Evolutionary conservation across 2,329 filamentous ascomycete genomes (phyloP), one percentile per base, ranked within the genome.

Genomic region (Paecilomyces formosus): DNA sequence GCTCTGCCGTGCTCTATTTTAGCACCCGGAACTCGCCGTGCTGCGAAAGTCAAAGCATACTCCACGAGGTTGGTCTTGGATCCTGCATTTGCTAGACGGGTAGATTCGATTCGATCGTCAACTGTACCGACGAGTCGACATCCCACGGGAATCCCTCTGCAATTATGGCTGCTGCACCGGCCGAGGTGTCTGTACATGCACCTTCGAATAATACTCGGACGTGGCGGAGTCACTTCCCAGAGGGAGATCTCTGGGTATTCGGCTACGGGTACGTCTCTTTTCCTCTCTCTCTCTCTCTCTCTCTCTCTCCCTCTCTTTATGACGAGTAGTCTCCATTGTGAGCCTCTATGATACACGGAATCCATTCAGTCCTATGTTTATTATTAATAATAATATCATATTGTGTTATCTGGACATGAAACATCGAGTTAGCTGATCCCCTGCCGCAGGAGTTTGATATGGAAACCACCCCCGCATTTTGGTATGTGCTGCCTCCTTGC

Each of bases 401-500:
- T 3, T 45, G 18, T 6, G n/a, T 18, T 45, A 15, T 45, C 39
- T 45, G 39, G n/a, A 45, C 39, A 8, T 45, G 39, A 45, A 45
- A 21, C n/a, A 45, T 45, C 7, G 39, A n/a, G 15, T 18, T 45
- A 45, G 39, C 39, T 45, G n/a, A 45, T 45, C 39, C 39, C 39
- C 13, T n/a, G 3, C 18, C 56, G 53, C 55, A 94, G 93, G 77
- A 96, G 92, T 73, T 78, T 99, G 72, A 97, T 99, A 68, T 99
- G 92, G 92, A 99, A 97, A 74, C 93, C 94, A 58, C 94, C 94
- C 61, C 94, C 94, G 65, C 90, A 96, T 72, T 97, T 89, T 72
- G 93, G 93, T 97, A 87, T 62, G 74, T 66, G 49, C 21, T 54
- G 2, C 33, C 30, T 31, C 15, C 35, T 45, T 7, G 15, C 18